A percentile compares a stretch with the other conserved stretches of the same genome.
Conservation (phyloP, 441 rosid species). For the Mallotus japonicus region DNA sequence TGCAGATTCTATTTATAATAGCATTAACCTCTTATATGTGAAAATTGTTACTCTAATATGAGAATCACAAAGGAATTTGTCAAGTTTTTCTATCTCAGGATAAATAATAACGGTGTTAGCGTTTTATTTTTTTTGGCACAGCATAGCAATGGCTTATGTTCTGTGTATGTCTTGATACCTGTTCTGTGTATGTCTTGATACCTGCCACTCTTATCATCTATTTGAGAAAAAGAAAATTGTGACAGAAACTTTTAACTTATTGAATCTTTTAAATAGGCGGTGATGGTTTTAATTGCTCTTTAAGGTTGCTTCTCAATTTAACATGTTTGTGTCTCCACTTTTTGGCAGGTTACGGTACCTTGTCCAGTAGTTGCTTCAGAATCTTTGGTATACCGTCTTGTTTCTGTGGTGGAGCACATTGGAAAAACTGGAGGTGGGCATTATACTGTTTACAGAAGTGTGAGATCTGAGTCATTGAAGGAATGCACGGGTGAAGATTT, state of each 20-base stretch:
- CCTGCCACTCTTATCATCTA: not conserved
- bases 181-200: not conserved
- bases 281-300: not conserved
- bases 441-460: slow-evolving; percentile 75
- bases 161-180: not conserved
- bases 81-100: too few relatives aligned
- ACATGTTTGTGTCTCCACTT: slow-evolving; percentile 6
- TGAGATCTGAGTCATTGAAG: slow-evolving; percentile 23
- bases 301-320: not conserved
- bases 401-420: slow-evolving; percentile 80
- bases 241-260: not conserved
- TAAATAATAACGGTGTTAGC: too few relatives aligned
- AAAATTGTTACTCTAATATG: not conserved
- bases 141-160: not conserved
- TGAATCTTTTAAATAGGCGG: not conserved
- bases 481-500: slow-evolving; percentile 25
- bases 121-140: not conserved
- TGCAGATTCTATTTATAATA: slow-evolving; percentile 1
- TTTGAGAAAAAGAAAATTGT: not conserved
- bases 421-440: slow-evolving; percentile 83
- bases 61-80: not conserved
- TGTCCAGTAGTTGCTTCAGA: slow-evolving; percentile 20
- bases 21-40: not conserved
- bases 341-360: slow-evolving; percentile 28
- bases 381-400: slow-evolving; percentile 47